Evolutionary conservation across 108 stramenopile genomes (phyloP), one percentile per base, ranked within the genome.

Genomic region (Skeletonema potamos): DNA sequence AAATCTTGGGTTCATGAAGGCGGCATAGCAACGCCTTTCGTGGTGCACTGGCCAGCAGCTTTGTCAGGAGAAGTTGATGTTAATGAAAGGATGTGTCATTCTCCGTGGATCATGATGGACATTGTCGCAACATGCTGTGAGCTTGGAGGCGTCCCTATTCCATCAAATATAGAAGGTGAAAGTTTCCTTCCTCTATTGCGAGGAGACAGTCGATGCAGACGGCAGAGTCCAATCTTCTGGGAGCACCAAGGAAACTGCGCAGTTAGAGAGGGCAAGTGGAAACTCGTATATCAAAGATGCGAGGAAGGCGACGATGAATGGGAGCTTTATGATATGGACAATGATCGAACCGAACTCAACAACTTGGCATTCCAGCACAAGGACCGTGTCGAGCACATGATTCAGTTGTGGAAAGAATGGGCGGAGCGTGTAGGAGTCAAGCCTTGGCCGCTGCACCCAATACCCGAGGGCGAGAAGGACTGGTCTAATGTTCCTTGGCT

Each of bases 191-290:
- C 73, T 15, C 28, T 82, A 41, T 37, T 82, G 10, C 36, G 24
- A 15, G 74, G 74, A 27, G 58, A 68, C 15, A 54, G 72, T 1
- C n/a, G 28, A 27, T 10, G 13, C 4, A 48, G 41, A 27, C 71
- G 78, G n/a, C 22, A 28, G 39, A 67, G 43, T 9, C 76, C 81
- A 11, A 73, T 82, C 1, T 82, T 82, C 56, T 82, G 81, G 81
- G 81, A 82, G 60, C 81, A 82, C 30, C 80, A 81, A 66, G 80
- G 80, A 27, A 82, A 82, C 54, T 56, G 81, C 28, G 81, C 81
- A 33, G 76, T 82, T 20, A 32, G 81, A 26, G 41, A 64, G 27
- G 81, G 77, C n/a, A 34, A 57, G 33, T 82, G 81, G 81, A 82
- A 82, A 57, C 69, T 78, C 1, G 81, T 82, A 11, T 68, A 78